A percentile compares a stretch with the other conserved stretches of the same genome.
phyloP scores from a whole-genome alignment of 805 yeast species.

The Sungouiozyma intestinalis region DNA sequence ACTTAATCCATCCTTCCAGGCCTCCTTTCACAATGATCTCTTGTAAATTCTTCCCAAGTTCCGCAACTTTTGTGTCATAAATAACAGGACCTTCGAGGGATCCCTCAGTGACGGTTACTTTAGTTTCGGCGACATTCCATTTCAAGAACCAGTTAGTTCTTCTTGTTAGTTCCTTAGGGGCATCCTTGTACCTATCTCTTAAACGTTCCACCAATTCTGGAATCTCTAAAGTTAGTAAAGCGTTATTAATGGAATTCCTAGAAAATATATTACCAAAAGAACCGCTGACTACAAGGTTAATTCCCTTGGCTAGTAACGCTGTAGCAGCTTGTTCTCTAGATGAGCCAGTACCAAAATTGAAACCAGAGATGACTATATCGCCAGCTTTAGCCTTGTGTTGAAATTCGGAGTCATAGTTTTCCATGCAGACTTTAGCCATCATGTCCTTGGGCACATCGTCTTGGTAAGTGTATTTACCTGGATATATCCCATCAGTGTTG shows the following conservation, averaged over 20 bases:
- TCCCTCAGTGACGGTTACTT: conserved; percentile 67
- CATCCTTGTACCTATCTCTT: conserved; percentile 52
- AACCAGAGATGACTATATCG: conserved; percentile 87
- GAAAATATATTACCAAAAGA: conserved; percentile 95
- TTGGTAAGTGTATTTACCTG: conserved; percentile 98
- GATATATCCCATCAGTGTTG: conserved; percentile 97
- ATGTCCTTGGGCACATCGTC: conserved; percentile 90
- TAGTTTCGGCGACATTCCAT: conserved; percentile 86
- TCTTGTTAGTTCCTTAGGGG: conserved; percentile 63
- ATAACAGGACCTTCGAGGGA: conserved; percentile 40
- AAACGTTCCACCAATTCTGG: conserved; percentile 75
- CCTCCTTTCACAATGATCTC: conserved; percentile 97
- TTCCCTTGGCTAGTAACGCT: conserved; percentile 89
- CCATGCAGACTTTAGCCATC: conserved; percentile 99
- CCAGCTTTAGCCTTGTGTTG: conserved; percentile 70
- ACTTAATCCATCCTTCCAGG: conserved; percentile 93
- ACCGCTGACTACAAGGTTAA: conserved; percentile 88
- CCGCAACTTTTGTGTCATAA: conserved; percentile 84
- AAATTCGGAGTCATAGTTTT: conserved; percentile 90
- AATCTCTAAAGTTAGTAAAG: conserved; percentile 83
- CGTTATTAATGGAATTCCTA: conserved; percentile 93
- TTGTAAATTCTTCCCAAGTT: conserved; percentile 88
- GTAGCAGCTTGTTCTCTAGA: conserved; percentile 99
- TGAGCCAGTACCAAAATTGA: conserved; percentile 96
- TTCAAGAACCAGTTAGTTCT: conserved; percentile 89